Evolutionary conservation across 2,329 filamentous ascomycete genomes (phyloP), one percentile per base, ranked within the genome.

Genomic region (Didymella exigua): DNA sequence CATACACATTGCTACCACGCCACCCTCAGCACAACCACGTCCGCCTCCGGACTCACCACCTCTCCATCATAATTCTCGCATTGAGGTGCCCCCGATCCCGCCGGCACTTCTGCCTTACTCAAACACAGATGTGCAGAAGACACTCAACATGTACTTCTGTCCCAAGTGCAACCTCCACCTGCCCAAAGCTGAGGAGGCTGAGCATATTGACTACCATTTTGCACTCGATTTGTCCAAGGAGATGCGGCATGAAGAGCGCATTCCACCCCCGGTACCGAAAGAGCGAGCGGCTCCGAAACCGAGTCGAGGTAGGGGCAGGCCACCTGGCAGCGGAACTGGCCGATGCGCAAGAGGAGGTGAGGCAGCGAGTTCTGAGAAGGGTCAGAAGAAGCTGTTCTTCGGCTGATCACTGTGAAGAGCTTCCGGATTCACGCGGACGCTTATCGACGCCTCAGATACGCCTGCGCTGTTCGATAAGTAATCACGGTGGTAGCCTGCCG

Each of bases 191-290:
- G 84, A 88, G 51, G 82, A 83, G 63, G 83, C 87, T 61, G 93
- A 90, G 75, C 95, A 99, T 73, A 81, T 88, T 49, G 95, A 99
- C 74, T 98, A 93, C 88, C 95, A 99, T 76, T 89, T 96, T 76
- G 95, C 95, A 40, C 91, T 90, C 76, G 89, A 93, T 65, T 81
- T 99, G 26, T 88, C 93, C 61, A 83, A 86, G 53, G 81, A 88
- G 62, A 71, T 77, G 58, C 64, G 69, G 5, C 63, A 70, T 7
- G 66, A 72, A 43, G 69, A 72, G 7, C 64, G 67, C 10, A 67
- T 55, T 13, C 36, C 56, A 5, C 30, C 57, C 8, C 36, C 56
- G n/a, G 27, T 55, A 21, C 23, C 49, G 3, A 44, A 31, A 18
- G 56, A 13, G 2, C 48, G 42, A n/a, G 62, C 61, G 23, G 49